Base-by-base conservation (phyloP, 305 asterid species). In the Rubia balearica region DNA sequence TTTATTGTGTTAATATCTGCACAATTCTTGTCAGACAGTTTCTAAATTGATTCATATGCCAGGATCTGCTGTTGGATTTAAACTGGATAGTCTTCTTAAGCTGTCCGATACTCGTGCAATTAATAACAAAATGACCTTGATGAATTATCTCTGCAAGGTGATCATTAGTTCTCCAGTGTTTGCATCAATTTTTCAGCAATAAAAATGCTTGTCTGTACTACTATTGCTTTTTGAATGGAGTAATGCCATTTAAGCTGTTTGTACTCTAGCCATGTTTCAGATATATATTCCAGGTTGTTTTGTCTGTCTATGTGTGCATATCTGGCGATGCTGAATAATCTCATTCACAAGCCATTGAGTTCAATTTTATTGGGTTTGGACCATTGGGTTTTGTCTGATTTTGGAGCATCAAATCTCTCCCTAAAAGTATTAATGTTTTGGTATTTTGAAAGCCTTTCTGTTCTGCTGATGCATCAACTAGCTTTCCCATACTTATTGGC, bases 91-190 rank as follows among this genome's bases (percentile, higher is more conserved):
- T 77, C 96, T 94, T 81, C 96, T 94, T 76, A 94, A 91, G 81
- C 92, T 94, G 75, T 94, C 99, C 62, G 99, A 94, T 81, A 94
- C 99, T 73, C 98, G 99, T 73, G 99, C 99, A 67, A 91, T 86
- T 81, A 94, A 94, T 87, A 94, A 88, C 86, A 94, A 88, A 81
- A 94, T 91, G 97, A 94, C 98, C 77, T 80, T 94, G 79, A 94
- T 94, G 99, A 96, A 94, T 80, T 94, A 94, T 84, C 88, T 94
- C 13, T 94, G 96, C 74, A 94, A 94, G 99, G 98, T 93, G 83
- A 77, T 67, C 56, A 12, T 56, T 69, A 41, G 4, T 46, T 61
- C 55, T 30, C 14, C 11, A 65, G 56, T 12, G 62, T 69, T 68
- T 48, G 51, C 14, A 38, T 27, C 67, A 59, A 38, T 13, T 61